phyloP scores from a whole-genome alignment of 108 stramenopile species.

The Cylindrotheca closterium region DNA sequence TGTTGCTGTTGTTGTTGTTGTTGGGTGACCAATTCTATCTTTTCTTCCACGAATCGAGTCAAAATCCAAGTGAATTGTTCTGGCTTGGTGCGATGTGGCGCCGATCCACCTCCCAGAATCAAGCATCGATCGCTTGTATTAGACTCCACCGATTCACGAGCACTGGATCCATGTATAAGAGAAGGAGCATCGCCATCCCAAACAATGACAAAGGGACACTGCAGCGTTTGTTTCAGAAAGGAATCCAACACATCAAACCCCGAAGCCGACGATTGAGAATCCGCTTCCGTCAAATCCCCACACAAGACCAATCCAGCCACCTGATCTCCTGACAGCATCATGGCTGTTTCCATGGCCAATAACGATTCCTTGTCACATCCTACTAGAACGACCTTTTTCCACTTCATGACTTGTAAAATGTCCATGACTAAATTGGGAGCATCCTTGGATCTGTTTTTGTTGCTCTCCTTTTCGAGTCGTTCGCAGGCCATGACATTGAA shows the following conservation, averaged over 20 bases:
- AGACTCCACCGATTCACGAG: constrained; percentile 11
- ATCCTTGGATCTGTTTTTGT: constrained; percentile 4
- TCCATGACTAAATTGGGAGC: constrained; percentile 29
- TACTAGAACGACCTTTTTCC: constrained; percentile 53
- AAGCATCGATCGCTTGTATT: constrained; percentile 17
- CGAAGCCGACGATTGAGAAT: constrained; percentile 11
- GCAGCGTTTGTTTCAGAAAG: constrained; percentile 30
- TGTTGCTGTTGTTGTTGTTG: neutral
- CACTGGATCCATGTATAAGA: constrained; percentile 13
- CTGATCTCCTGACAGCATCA: constrained; percentile 42
- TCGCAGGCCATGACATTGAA: constrained; percentile 67
- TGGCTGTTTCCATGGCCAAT: constrained; percentile 51
- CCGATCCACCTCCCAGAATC: constrained; percentile 54
- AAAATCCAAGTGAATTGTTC: constrained; percentile 62
- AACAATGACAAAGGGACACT: constrained; percentile 55
- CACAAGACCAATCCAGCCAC: constrained; percentile 49
- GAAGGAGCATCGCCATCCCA: constrained; percentile 52
- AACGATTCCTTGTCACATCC: constrained; percentile 49
- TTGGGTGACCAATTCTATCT: constrained; percentile 27
- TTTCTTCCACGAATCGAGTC: constrained; percentile 63
- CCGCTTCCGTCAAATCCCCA: constrained; percentile 37
- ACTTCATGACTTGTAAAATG: constrained; percentile 38
- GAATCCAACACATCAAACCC: constrained; percentile 22
- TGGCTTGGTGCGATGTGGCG: constrained; percentile 56
- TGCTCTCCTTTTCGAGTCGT: constrained; percentile 22